A percentile compares a stretch with the other conserved stretches of the same genome.
Evolutionary conservation across 805 yeast genomes (phyloP).

Genomic region (Candida ortonii): DNA sequence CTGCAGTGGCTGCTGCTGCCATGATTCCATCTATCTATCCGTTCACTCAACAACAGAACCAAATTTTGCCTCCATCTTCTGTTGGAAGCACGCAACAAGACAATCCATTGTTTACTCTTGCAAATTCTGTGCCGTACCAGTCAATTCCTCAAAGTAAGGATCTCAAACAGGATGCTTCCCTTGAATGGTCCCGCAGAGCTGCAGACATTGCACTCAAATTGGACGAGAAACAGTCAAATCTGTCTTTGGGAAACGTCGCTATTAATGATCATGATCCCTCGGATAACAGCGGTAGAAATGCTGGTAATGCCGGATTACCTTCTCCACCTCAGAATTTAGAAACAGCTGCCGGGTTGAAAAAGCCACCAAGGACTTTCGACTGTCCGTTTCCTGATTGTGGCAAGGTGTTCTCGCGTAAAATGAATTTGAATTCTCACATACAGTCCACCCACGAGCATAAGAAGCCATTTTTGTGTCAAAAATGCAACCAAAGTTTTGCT

Average conservation of each 20-base stretch:
- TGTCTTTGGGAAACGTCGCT: conserved; percentile 5
- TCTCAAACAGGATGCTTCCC: conserved; percentile 4
- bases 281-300: background rate
- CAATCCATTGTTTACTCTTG: conserved; percentile 31
- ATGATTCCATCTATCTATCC: conserved; percentile 19
- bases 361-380: conserved; percentile 19
- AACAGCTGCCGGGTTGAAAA: conserved; percentile 5
- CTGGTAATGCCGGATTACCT: conserved; percentile 9
- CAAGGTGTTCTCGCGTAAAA: conserved; percentile 32
- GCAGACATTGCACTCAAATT: conserved; percentile 26
- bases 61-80: conserved; percentile 5
- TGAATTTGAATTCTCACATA: conserved; percentile 34
- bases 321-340: conserved; percentile 8
- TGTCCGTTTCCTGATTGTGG: conserved; percentile 30
- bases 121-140: conserved; percentile 27
- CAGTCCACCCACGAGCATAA: conserved; percentile 34
- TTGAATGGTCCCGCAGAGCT: conserved; percentile 27
- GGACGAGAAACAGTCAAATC: conserved; percentile 8
- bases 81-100: conserved; percentile 11
- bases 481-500: conserved; percentile 32
- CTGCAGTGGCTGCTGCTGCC: conserved; percentile 5
- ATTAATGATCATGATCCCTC: too few species aligned
- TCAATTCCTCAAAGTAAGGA: conserved; percentile 10
- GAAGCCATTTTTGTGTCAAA: conserved; percentile 32
- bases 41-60: conserved; percentile 15